These are phyloP conservation scores for Immersiella caudata DNA, from an alignment of 495 filamentous ascomycete species.

Conservation along the genomic window DNA sequence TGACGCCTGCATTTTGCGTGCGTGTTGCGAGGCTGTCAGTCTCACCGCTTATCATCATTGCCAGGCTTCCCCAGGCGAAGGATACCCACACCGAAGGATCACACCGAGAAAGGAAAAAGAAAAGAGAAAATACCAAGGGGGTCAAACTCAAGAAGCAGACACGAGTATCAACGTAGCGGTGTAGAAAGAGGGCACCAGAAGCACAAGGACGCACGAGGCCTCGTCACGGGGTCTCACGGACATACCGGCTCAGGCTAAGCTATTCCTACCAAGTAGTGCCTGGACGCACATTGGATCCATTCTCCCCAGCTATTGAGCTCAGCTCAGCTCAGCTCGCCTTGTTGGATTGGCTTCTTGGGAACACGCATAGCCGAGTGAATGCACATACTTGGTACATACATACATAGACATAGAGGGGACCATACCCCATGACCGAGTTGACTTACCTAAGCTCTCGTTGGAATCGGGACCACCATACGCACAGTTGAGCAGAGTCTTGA, in stretches of 20 bases:
- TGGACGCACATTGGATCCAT: too few relatives aligned
- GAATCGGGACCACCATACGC: neutral
- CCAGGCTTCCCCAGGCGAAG: conserved; percentile 3
- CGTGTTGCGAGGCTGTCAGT: neutral
- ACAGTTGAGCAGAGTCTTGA: neutral
- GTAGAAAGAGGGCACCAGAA: neutral
- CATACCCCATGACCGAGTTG: neutral
- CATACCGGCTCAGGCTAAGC: neutral
- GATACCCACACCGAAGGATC: neutral
- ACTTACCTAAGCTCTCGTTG: neutral
- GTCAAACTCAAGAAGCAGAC: neutral
- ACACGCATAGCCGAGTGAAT: neutral
- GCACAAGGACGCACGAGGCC: neutral
- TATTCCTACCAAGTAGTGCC: too few relatives aligned
- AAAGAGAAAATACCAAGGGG: neutral
- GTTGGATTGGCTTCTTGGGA: neutral
- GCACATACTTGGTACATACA: neutral
- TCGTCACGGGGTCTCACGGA: neutral
- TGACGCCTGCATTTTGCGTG: neutral
- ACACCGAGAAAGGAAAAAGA: neutral
- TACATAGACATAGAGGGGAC: neutral
- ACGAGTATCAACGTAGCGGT: neutral
- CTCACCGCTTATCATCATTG: conserved; percentile 9
- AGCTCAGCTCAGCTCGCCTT: neutral
- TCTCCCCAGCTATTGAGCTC: too few relatives aligned